Base-by-base conservation (phyloP, 2,329 filamentous ascomycete species). In the Stachybotrys chartarum region DNA sequence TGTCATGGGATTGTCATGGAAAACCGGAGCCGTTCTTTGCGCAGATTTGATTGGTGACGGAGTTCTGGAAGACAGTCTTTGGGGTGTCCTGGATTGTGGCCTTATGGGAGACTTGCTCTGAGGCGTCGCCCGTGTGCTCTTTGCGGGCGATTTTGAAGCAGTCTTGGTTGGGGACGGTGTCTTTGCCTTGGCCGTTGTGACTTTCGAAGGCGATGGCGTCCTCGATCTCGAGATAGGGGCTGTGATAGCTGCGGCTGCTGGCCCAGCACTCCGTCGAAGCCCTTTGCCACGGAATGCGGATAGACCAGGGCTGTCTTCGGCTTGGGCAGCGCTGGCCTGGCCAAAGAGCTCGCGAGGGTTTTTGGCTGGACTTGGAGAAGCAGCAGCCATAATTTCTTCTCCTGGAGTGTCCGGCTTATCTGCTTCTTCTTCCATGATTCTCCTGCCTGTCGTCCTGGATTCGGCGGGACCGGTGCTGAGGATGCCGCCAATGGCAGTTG, bases 401-500 rank as follows among this genome's bases (percentile, higher is more conserved):
- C 45, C 45, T 17, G 45, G 45, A 46, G 67, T 71, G 51, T 80
- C 76, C 31, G 82, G 72, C 58, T 73, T 68, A 59, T 81, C 75
- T 14, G 72, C 77, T 63, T 86, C 83, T 59, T 80, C 70, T 60
- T 85, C 81, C 80, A 85, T 83, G 12, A 82, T 66, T 50, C 76
- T 75, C 64, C 81, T 85, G 8, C 78, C 82, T 42, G 70, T 64
- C 59, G 72, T 59, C 42, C 64, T 64, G 8, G 63, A 63, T n/a
- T 56, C 60, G 10, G 59, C 59, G 68, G 74, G 56, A n/a, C 54
- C 60, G 39, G 61, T 66, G 30, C 58, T 67, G 65, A 88, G 72
- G 52, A 90, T 88, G 8, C 78, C 76, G 10, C 86, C 86, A 50
- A 88, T 74, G 6, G 80, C 82, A 50, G 76, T 76, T 2, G 86